phyloP scores from a whole-genome alignment of 1,139 yeast species.

The Yamadazyma mexicana region DNA sequence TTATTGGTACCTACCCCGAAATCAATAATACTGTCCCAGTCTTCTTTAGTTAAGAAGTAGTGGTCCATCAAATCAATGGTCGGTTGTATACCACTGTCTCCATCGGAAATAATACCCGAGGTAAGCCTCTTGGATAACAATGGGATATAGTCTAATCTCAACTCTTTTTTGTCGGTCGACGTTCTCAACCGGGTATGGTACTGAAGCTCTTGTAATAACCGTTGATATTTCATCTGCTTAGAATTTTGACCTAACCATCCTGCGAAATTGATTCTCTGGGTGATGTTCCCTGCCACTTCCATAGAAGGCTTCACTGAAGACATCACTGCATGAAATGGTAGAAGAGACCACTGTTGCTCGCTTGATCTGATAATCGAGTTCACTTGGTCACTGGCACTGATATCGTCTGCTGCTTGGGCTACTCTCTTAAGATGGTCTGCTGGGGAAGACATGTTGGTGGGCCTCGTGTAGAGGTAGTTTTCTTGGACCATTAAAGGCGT shows the following conservation, averaged over 20 bases:
- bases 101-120: slow-evolving; percentile 50
- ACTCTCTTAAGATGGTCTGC: slow-evolving; percentile 60
- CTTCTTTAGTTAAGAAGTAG: slow-evolving; percentile 84
- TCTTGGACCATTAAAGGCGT: slow-evolving; percentile 97
- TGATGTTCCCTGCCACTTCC: slow-evolving; percentile 69
- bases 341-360: slow-evolving; percentile 93
- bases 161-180: slow-evolving; percentile 71
- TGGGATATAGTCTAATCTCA: slow-evolving; percentile 79
- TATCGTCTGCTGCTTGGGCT: slow-evolving; percentile 81
- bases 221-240: slow-evolving; percentile 71
- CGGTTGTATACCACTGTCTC: slow-evolving; percentile 61
- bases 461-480: slow-evolving; percentile 72
- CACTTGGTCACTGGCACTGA: slow-evolving; percentile 77
- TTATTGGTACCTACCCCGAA: slow-evolving; percentile 68
- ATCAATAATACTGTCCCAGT: slow-evolving; percentile 86
- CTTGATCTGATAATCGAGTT: slow-evolving; percentile 83
- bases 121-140: slow-evolving; percentile 56
- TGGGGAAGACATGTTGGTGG: slow-evolving; percentile 42
- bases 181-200: slow-evolving; percentile 83
- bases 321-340: slow-evolving; percentile 89
- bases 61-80: slow-evolving; percentile 75
- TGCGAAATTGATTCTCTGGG: slow-evolving; percentile 75
- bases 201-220: slow-evolving; percentile 83
- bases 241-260: slow-evolving; percentile 92
- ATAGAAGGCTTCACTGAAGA: slow-evolving; percentile 84